A percentile compares a stretch with the other conserved stretches of the same genome.
Evolutionary conservation across 352 stramenopile genomes (phyloP).

Genomic region (Globisporangium rhizosaccharum): DNA sequence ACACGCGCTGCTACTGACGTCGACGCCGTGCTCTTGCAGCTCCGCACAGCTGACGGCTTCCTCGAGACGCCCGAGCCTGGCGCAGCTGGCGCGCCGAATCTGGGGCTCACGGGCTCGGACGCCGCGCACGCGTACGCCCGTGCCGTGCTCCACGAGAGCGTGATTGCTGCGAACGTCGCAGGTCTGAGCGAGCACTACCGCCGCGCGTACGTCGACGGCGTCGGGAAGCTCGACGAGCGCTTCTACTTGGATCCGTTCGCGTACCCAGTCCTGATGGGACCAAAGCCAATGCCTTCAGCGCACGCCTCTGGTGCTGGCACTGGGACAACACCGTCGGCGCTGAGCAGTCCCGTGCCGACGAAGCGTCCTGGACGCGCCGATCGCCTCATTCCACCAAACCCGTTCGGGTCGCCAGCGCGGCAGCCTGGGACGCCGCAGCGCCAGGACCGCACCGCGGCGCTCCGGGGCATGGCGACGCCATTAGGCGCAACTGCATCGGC

Average conservation of each 20-base stretch:
- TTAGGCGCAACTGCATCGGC: neutral
- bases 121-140: conserved; percentile 13
- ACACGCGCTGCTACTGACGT: conserved; percentile 33
- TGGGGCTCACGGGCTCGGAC: neutral
- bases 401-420: conserved; percentile 30
- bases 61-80: conserved; percentile 12
- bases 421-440: conserved; percentile 30
- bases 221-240: conserved; percentile 53
- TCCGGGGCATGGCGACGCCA: conserved; percentile 29
- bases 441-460: conserved; percentile 14
- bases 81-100: neutral
- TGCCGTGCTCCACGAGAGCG: conserved; percentile 26
- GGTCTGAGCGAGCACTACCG: conserved; percentile 33
- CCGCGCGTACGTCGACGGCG: conserved; percentile 35
- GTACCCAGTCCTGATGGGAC: conserved; percentile 31
- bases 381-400: conserved; percentile 12
- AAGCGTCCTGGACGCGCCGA: conserved; percentile 10
- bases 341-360: conserved; percentile 9
- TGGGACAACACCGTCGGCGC: neutral
- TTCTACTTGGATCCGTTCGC: conserved; percentile 38
- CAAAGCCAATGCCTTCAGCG: conserved; percentile 3
- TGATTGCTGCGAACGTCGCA: conserved; percentile 40
- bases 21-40: conserved; percentile 30
- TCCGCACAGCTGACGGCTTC: conserved; percentile 21
- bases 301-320: conserved; percentile 4